These are phyloP conservation scores for Withania somnifera DNA, from an alignment of 305 asterid genomes.

Conservation along the genomic window DNA sequence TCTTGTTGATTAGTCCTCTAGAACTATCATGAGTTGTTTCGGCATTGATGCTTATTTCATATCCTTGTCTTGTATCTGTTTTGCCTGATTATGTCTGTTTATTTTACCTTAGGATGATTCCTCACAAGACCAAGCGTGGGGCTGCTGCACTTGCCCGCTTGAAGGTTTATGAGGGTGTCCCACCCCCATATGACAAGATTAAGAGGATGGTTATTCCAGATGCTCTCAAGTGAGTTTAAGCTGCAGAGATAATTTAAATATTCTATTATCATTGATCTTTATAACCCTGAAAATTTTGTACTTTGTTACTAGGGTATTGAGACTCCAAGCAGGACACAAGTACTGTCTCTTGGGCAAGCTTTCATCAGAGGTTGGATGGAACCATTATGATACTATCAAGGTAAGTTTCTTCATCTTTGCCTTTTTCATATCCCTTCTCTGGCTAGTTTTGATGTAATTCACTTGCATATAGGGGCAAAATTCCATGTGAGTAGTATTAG, in stretches of 20 bases:
- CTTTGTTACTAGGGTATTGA: conserved; percentile 58
- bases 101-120: conserved; percentile 57
- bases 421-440: not conserved
- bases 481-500: too few relatives aligned
- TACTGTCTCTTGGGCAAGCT: conserved; percentile 88
- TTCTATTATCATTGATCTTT: not conserved
- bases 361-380: conserved; percentile 98
- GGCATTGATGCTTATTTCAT: not conserved
- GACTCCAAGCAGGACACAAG: conserved; percentile 93
- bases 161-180: conserved; percentile 87
- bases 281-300: not conserved
- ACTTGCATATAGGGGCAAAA: not conserved
- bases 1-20: not conserved
- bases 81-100: not conserved
- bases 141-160: conserved; percentile 91
- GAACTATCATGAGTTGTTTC: not conserved
- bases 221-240: conserved; percentile 71
- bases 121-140: conserved; percentile 95
- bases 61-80: not conserved
- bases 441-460: not conserved
- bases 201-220: conserved; percentile 95
- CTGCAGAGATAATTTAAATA: not conserved
- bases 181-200: conserved; percentile 85
- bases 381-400: conserved; percentile 83
- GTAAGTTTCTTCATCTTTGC: conserved; percentile 21